Base-by-base conservation (phyloP, 768 basidiomycete species). In the Hortiboletus campestris region DNA sequence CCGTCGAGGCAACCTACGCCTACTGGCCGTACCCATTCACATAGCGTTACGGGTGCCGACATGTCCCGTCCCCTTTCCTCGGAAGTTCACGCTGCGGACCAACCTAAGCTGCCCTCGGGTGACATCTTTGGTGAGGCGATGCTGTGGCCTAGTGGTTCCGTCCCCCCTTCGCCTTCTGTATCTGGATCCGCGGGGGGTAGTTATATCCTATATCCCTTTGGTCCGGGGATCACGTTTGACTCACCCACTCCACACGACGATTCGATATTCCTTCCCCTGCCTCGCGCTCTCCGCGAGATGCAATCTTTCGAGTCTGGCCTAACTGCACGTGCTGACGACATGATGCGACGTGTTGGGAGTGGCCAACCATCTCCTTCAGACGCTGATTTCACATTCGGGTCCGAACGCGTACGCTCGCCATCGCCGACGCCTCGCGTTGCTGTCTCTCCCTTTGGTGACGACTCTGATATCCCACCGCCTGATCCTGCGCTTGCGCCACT, bases 261-360 rank as follows among this genome's bases (percentile, higher is more conserved):
- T 1, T 49, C 75, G 1, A 70, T 81, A 17, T 75, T 72, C 46
- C 67, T 83, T 5, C 75, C 76, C 5, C 62, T 80, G 2, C 78
- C 83, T 2, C 83, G 81, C 5, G 75, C 77, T 41, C 68, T 94
- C n/a, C 85, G 90, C 22, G 87, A 86, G 67, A 89, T 92, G 86
- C 89, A 92, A 61, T 90, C 88, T 0, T 94, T 93, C 65, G 91
- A 94, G 61, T 92, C 90, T 5, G 85, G 84, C 1, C 68, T 88
- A 36, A 94, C 91, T 0, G 90, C 88, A 0, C 80, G 84, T 22
- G 87, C 88, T 46, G 78, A 67, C 16, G 69, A 72, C 50, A 63
- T 64, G 53, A 55, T 61, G 49, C 67, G 57, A 42, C 62, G 55
- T 6, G 57, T 61, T n/a, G 61, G 58, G 32, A 50, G 49, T 10